Conservation (phyloP, 108 stramenopile genomes). For the Asterionellopsis glacialis region DNA sequence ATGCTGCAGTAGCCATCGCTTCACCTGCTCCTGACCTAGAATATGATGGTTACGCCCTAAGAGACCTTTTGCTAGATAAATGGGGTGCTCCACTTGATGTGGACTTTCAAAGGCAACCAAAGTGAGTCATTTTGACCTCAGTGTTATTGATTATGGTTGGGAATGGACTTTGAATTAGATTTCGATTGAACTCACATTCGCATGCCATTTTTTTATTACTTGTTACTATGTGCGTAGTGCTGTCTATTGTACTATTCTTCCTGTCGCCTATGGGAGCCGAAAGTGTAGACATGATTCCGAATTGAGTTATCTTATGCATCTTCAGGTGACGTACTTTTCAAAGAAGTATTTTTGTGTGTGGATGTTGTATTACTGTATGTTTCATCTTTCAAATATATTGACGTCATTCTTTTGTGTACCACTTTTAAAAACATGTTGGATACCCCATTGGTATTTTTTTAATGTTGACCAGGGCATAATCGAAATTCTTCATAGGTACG, state of each 20-base stretch:
- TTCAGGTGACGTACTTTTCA: slow-evolving; percentile 8
- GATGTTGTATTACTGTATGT: too few species aligned
- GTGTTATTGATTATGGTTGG: too few species aligned
- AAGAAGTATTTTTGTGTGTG: too few species aligned
- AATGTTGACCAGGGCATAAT: slow-evolving; percentile 4
- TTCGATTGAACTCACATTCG: too few species aligned
- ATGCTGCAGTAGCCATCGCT: not conserved
- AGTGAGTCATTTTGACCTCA: too few species aligned
- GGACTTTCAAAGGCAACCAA: slow-evolving; percentile 14
- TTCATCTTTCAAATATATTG: too few species aligned
- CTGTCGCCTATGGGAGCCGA: slow-evolving; percentile 18
- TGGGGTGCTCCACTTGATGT: slow-evolving; percentile 27
- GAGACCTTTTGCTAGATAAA: slow-evolving; percentile 22
- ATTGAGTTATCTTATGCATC: slow-evolving; percentile 25
- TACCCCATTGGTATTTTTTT: too few species aligned
- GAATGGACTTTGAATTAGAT: too few species aligned
- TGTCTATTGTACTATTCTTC: slow-evolving; percentile 19
- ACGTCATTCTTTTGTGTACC: too few species aligned
- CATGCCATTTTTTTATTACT: too few species aligned
- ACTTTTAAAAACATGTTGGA: too few species aligned
- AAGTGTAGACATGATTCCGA: slow-evolving; percentile 23
- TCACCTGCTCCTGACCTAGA: slow-evolving; percentile 1
- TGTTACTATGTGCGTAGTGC: too few species aligned
- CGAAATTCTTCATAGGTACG: slow-evolving; percentile 19
- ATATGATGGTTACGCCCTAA: slow-evolving; percentile 24